These are phyloP conservation scores for Coccomyxa sp. DNA, from an alignment of 139 green algal genomes.

Conservation along the genomic window DNA sequence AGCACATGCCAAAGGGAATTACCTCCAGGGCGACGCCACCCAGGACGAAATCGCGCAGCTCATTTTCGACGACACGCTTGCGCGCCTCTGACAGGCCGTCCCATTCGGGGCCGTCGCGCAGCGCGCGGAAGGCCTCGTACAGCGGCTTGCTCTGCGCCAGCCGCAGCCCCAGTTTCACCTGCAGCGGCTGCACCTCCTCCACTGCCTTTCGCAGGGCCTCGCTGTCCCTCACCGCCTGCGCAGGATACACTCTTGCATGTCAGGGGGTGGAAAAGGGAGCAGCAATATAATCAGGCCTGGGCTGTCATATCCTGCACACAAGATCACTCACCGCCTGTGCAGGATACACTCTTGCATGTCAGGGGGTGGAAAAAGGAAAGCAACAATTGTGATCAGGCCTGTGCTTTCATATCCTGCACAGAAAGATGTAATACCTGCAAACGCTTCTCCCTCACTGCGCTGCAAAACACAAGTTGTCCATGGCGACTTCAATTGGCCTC, in stretches of 20 bases:
- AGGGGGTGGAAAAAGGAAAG: too few relatives aligned
- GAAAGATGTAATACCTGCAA: conserved; percentile 67
- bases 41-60: conserved; percentile 87
- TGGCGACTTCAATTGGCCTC: too few relatives aligned
- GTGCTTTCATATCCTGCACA: too few relatives aligned
- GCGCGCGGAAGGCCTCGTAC: conserved; percentile 39
- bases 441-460: conserved; percentile 90
- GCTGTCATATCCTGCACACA: too few relatives aligned
- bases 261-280: too few relatives aligned
- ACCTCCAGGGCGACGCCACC: conserved; percentile 85
- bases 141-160: conserved; percentile 76
- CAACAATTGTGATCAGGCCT: too few relatives aligned
- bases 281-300: too few relatives aligned
- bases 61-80: conserved; percentile 71
- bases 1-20: not conserved
- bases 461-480: conserved; percentile 17
- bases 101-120: conserved; percentile 63
- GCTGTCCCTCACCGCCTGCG: conserved; percentile 82
- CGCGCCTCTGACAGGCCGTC: conserved; percentile 63
- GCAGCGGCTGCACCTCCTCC: conserved; percentile 92
- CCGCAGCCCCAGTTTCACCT: conserved; percentile 78
- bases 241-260: not conserved
- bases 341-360: not conserved
- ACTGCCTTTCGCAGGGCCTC: conserved; percentile 83
- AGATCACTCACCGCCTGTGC: conserved; percentile 76